These are phyloP conservation scores for Claviceps fusiformis DNA, from an alignment of 2,329 filamentous ascomycete species.

Conservation along the genomic window DNA sequence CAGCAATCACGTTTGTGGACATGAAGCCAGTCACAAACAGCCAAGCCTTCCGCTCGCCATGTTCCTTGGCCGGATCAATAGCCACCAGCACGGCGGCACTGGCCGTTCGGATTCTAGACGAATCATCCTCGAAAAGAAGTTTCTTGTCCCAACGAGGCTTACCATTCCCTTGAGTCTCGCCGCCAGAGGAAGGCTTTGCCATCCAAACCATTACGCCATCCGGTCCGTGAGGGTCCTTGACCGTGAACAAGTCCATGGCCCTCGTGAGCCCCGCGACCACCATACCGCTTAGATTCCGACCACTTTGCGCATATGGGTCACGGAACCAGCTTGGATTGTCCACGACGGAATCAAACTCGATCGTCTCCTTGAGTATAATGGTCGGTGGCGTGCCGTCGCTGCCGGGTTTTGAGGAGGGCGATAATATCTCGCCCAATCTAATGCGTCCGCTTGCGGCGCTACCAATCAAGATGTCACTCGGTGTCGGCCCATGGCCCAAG, in stretches of 20 bases:
- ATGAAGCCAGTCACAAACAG: slow-evolving; percentile 44
- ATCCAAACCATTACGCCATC: slow-evolving; percentile 36
- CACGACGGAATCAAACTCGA: slow-evolving; percentile 30
- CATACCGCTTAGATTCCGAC: slow-evolving; percentile 38
- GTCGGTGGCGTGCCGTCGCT: slow-evolving; percentile 5
- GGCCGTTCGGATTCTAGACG: slow-evolving; percentile 31
- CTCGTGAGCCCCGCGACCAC: slow-evolving; percentile 34
- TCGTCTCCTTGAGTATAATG: slow-evolving; percentile 23
- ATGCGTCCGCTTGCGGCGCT: slow-evolving; percentile 32
- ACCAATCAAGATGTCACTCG: slow-evolving; percentile 27
- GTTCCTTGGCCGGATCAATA: slow-evolving; percentile 31
- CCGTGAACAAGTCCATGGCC: slow-evolving; percentile 22
- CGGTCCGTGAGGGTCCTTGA: slow-evolving; percentile 20
- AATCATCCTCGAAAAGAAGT: slow-evolving; percentile 46
- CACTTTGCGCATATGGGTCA: slow-evolving; percentile 33
- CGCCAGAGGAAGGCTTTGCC: slow-evolving; percentile 5
- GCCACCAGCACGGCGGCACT: slow-evolving; percentile 40
- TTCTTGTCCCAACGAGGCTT: slow-evolving; percentile 25
- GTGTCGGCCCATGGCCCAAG: slow-evolving; percentile 31
- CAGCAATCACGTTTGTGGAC: slow-evolving; percentile 33
- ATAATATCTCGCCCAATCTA: slow-evolving; percentile 24
- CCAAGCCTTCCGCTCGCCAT: slow-evolving; percentile 35
- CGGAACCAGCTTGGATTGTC: slow-evolving; percentile 47
- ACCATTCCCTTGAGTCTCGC: not conserved
- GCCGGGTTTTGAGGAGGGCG: not conserved